Evolutionary conservation across 306 rosid genomes (phyloP).

Genomic region (Prunus salicina): DNA sequence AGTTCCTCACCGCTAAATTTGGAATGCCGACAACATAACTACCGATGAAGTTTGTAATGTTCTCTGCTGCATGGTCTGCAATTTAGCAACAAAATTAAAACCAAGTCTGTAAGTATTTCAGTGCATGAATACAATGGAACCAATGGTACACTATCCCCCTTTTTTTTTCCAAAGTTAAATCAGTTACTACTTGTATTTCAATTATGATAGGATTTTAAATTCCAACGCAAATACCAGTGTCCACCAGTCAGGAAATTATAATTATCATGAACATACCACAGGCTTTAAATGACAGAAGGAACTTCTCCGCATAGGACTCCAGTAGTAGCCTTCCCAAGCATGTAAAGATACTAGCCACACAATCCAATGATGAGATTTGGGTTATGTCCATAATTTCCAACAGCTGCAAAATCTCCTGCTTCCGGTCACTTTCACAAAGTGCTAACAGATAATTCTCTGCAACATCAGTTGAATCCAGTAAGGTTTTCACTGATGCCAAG

Average conservation of each 20-base stretch:
- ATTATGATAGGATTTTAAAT: not conserved
- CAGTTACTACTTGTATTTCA: constrained; percentile 2
- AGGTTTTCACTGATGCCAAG: constrained; percentile 16
- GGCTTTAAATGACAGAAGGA: constrained; percentile 53
- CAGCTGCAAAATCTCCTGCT: constrained; percentile 55
- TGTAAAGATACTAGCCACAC: constrained; percentile 46
- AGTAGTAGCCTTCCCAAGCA: constrained; percentile 63
- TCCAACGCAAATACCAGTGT: not conserved
- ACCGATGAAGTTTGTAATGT: constrained; percentile 56
- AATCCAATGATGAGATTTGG: constrained; percentile 40
- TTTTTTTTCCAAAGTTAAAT: constrained; percentile 19
- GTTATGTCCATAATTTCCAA: constrained; percentile 56
- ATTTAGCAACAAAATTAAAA: constrained; percentile 33
- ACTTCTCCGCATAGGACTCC: constrained; percentile 62
- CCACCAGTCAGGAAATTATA: not conserved
- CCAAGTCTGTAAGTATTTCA: constrained; percentile 15
- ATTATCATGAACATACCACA: constrained; percentile 45
- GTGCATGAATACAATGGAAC: constrained; percentile 8
- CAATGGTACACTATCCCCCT: constrained; percentile 3
- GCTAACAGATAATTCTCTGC: constrained; percentile 82
- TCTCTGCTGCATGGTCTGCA: constrained; percentile 63
- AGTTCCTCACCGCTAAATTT: constrained; percentile 72
- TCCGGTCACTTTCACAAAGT: constrained; percentile 70
- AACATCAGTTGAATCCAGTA: constrained; percentile 29
- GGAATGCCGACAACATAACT: constrained; percentile 70